Percentiles rank a stretch among this genome's conserved stretches.
phyloP scores from a whole-genome alignment of 2,329 filamentous ascomycete species.

The Nemania sp. region DNA sequence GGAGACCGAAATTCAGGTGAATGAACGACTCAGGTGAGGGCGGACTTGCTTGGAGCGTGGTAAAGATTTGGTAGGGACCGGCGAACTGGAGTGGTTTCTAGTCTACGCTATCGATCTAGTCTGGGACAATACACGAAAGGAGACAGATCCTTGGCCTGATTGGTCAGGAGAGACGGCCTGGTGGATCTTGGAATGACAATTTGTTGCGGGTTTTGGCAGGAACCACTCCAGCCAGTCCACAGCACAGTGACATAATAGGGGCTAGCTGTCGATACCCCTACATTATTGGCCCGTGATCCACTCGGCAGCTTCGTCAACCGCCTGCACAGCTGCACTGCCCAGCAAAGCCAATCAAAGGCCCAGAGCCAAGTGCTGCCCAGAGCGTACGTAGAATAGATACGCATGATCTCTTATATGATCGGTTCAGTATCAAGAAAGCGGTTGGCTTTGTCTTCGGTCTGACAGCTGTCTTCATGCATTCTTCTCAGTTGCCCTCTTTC shows the following conservation, averaged over 20 bases:
- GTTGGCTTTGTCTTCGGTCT: no score
- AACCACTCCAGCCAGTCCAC: background rate
- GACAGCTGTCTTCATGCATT: no score
- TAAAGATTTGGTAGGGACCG: background rate
- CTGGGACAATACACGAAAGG: constrained; percentile 4
- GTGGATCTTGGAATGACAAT: constrained; percentile 11
- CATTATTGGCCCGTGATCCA: constrained; percentile 14
- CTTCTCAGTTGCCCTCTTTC: no score
- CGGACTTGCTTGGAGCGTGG: constrained; percentile 6
- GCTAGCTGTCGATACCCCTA: background rate
- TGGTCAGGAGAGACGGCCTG: background rate
- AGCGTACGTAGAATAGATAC: no score
- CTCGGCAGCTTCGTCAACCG: background rate
- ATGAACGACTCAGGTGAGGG: constrained; percentile 25
- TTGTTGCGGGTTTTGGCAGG: constrained; percentile 2
- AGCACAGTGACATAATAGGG: constrained; percentile 4
- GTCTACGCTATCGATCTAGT: no score
- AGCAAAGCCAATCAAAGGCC: constrained; percentile 5
- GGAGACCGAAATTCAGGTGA: constrained; percentile 6
- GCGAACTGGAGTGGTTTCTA: no score
- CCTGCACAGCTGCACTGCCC: constrained; percentile 25
- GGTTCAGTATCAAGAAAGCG: no score
- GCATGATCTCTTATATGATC: no score
- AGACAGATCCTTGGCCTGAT: background rate
- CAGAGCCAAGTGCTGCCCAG: no score